Evolutionary conservation across 257 asterid genomes (phyloP), one percentile per base, ranked within the genome.

Genomic region (Ballota nigra): DNA sequence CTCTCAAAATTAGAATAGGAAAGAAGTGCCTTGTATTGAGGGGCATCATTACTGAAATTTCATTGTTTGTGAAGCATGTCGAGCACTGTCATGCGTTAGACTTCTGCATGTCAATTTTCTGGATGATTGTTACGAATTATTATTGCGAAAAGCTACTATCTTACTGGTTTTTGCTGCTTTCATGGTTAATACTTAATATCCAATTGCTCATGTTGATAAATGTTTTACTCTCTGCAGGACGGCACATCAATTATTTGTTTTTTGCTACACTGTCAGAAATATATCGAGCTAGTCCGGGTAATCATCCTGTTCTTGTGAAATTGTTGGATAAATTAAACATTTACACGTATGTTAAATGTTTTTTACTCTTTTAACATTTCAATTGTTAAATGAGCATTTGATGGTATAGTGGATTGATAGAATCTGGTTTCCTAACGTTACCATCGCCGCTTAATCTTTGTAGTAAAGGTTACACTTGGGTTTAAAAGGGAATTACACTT

Each of bases 221-320:
- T 63, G 38, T 77, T 71, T 67, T 64, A 3, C 52, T 60, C 59
- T 79, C 59, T 84, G 83, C 91, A 88, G 99, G 97, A 88, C 78
- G 91, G 71, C 59, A 80, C 83, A 24, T 91, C 99, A 53, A 71
- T 95, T 60, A 72, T 89, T 59, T 89, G 96, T 83, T 89, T 92
- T 79, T 62, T 89, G 85, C 86, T 91, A 36, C 92, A 85, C n/a
- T 84, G 93, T 82, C 99, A 91, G 87, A 89, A 88, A 38, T 91
- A 88, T 71, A 85, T 89, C 72, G 96, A 89, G 86, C 93, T 91
- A 36, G 88, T 92, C 70, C 91, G 95, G 93, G 98, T 94, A 85
- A 84, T 65, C 63, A 29, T 70, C 61, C 24, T 49, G 67, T 53
- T 59, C 72, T 72, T 71, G 43, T 63, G 62, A 26, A 28, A 6